Conservation (phyloP, 805 yeast genomes). For the Deakozyma indianensis region DNA sequence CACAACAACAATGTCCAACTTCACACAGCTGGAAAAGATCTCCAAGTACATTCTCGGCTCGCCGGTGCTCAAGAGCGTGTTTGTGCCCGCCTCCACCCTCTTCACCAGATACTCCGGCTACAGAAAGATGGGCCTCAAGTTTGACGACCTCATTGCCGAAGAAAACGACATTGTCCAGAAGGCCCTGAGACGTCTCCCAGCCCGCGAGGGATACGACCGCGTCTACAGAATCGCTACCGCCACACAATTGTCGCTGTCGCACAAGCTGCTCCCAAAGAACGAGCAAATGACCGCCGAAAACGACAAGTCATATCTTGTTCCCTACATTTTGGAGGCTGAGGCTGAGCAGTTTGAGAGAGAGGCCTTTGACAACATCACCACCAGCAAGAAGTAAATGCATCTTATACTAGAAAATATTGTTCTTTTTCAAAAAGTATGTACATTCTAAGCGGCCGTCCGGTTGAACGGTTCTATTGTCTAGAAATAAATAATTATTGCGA, state of each 20-base stretch:
- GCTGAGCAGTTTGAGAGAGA: conserved; percentile 79
- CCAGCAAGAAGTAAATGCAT: conserved; percentile 10
- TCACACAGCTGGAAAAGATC: conserved; percentile 24
- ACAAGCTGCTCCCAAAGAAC: conserved; percentile 68
- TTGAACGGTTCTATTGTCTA: too few species aligned
- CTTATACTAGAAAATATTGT: neutral
- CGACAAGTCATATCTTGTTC: conserved; percentile 49
- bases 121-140: conserved; percentile 83
- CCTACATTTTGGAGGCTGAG: conserved; percentile 88
- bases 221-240: conserved; percentile 86
- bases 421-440: too few species aligned
- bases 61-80: conserved; percentile 61
- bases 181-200: conserved; percentile 79
- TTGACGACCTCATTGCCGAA: conserved; percentile 77
- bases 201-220: conserved; percentile 75
- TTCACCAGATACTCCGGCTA: conserved; percentile 73
- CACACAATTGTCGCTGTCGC: conserved; percentile 72
- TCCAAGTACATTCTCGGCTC: conserved; percentile 67
- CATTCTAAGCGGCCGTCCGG: too few species aligned
- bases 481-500: neutral
- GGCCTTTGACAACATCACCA: conserved; percentile 61
- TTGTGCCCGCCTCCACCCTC: conserved; percentile 66
- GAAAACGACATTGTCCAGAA: conserved; percentile 78
- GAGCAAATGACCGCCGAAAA: conserved; percentile 71
- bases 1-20: conserved; percentile 20